Evolutionary conservation across 129 eudicot species (phyloP), one percentile per base, ranked within the genome.

Genomic region (Pseudognaphalium luteoalbum): DNA sequence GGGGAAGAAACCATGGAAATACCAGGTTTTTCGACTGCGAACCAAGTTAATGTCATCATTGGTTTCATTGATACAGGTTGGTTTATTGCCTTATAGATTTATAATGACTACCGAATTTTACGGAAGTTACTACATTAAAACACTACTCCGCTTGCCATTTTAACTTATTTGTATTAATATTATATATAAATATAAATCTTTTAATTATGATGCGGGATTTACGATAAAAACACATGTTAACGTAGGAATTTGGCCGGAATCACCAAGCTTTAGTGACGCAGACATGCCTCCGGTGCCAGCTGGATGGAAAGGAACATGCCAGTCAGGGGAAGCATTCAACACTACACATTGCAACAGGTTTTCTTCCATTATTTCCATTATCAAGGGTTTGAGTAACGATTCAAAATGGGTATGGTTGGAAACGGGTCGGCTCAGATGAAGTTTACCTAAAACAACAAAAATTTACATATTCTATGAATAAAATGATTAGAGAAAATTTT

Each of bases 191-290:
- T n/a, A n/a, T n/a, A n/a, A n/a, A 44, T 64, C 7, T 25, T 50
- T 29, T 62, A 21, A 71, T 71, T 72, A 64, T 35, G 62, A 80
- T 62, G 68, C 66, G 69, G 74, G 70, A 52, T 50, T 68, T 81
- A 68, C 30, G 59, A 54, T 66, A 22, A 68, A 76, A 14, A 29
- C 10, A 0, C 30, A 21, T 74, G 68, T 19, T 44, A 52, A 69
- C 12, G 42, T 85, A 87, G 96, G 97, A 70, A 87, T 92, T 77
- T 92, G 97, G 97, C 97, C 97, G n/a, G 97, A 92, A 81, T 89
- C 93, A 4, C 87, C 91, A 39, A 89, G 97, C 85, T 92, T 89
- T 83, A 81, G 88, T 51, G 97, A 92, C 59, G 72, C 63, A 21
- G 84, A 66, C 76, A 87, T 92, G 97, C 96, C 96, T 63, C 96